Percentiles rank a stretch among this genome's conserved stretches.
phyloP scores from a whole-genome alignment of 2,329 filamentous ascomycete species.

The Esteya vermicola region DNA sequence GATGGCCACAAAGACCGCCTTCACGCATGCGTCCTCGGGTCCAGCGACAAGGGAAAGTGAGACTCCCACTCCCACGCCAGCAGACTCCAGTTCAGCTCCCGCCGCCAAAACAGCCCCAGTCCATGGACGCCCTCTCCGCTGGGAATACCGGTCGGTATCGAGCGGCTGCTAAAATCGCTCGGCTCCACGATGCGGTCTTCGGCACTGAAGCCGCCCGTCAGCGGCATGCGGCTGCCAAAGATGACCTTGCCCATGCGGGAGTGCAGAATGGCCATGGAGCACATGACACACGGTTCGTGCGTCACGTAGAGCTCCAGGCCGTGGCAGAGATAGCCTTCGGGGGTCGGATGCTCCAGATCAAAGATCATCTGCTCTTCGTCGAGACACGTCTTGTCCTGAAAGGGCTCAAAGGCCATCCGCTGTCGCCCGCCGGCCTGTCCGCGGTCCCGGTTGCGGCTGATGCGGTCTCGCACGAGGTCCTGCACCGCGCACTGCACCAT shows the following conservation, averaged over 20 bases:
- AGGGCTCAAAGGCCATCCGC: slow-evolving; percentile 43
- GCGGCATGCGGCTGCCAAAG: slow-evolving; percentile 64
- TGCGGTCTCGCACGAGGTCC: slow-evolving; percentile 10
- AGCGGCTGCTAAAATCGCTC: neutral
- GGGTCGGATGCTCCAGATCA: slow-evolving; percentile 47
- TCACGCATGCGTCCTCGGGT: slow-evolving; percentile 10
- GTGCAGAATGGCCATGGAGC: slow-evolving; percentile 90
- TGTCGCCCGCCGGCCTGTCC: slow-evolving; percentile 15
- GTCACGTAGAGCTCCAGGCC: slow-evolving; percentile 88
- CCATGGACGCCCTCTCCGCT: slow-evolving; percentile 25
- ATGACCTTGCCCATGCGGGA: slow-evolving; percentile 80
- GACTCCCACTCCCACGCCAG: slow-evolving; percentile 65
- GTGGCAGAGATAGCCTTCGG: slow-evolving; percentile 84
- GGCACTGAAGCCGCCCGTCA: slow-evolving; percentile 70
- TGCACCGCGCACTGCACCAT: slow-evolving; percentile 10
- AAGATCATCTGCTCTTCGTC: slow-evolving; percentile 50
- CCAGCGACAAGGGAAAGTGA: slow-evolving; percentile 17
- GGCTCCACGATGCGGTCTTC: slow-evolving; percentile 42
- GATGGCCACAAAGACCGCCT: neutral
- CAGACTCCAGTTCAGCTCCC: slow-evolving; percentile 77
- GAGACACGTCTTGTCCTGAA: slow-evolving; percentile 56
- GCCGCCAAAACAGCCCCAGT: slow-evolving; percentile 56
- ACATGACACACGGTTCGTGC: slow-evolving; percentile 93
- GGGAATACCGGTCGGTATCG: too few species aligned
- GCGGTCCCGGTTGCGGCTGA: slow-evolving; percentile 10